Percentiles rank a stretch among this genome's conserved stretches.
Evolutionary conservation across 441 rosid species (phyloP).

Genomic region (Manihot esculenta): DNA sequence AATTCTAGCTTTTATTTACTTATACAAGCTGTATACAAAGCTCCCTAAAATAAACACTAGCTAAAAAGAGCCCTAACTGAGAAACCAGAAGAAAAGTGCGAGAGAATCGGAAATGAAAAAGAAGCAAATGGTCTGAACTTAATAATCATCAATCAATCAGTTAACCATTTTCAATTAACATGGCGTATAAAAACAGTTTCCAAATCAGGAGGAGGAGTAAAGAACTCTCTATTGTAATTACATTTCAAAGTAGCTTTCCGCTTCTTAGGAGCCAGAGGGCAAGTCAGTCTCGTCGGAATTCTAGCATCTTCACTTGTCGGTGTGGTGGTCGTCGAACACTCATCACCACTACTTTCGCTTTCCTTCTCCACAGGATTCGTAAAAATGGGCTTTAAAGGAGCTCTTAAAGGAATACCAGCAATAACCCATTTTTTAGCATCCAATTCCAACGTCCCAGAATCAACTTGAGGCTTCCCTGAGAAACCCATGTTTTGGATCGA

Average conservation of each 20-base stretch:
- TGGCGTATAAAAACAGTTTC: constrained; percentile 70
- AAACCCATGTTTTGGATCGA: constrained; percentile 46
- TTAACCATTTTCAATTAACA: constrained; percentile 52
- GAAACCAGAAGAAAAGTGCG: constrained; percentile 12
- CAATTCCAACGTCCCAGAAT: constrained; percentile 52
- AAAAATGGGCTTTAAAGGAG: constrained; percentile 59
- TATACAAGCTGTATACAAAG: constrained; percentile 31
- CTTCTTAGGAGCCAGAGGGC: constrained; percentile 88
- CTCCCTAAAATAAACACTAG: constrained; percentile 6
- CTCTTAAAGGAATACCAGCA: constrained; percentile 61
- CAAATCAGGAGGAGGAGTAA: constrained; percentile 82
- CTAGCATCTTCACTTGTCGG: constrained; percentile 63
- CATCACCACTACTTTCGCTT: constrained; percentile 21
- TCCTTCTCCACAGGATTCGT: constrained; percentile 43
- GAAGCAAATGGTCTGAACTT: not conserved
- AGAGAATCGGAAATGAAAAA: not conserved
- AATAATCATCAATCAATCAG: constrained; percentile 3
- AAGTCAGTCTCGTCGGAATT: constrained; percentile 44
- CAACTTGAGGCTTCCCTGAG: constrained; percentile 48
- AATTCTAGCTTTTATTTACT: constrained; percentile 33
- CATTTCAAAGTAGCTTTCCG: constrained; percentile 59
- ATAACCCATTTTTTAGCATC: constrained; percentile 59
- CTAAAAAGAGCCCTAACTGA: constrained; percentile 11
- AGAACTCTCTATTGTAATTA: constrained; percentile 56
- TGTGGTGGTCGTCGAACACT: constrained; percentile 46